A percentile compares a stretch with the other conserved stretches of the same genome.
Conservation (phyloP, 2,329 filamentous ascomycete genomes). For the Gliomastix tumulicola region DNA sequence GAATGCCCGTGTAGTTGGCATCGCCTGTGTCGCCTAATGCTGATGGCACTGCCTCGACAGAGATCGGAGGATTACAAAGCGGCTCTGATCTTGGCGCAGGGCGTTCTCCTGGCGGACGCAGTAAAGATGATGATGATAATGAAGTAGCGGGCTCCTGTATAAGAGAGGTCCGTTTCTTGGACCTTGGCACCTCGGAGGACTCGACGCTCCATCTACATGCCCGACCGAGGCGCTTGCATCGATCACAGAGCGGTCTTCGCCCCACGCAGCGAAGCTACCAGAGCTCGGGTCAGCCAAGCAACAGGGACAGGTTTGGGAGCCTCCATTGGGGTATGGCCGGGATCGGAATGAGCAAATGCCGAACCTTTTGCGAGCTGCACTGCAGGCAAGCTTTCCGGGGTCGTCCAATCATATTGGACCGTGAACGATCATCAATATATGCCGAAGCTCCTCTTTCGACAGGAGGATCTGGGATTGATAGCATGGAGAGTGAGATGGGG, state of each 20-base stretch:
- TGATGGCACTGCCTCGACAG: too few relatives aligned
- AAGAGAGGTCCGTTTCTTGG: too few relatives aligned
- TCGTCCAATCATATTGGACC: not conserved
- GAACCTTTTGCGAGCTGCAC: constrained; percentile 1
- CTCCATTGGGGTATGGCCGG: too few relatives aligned
- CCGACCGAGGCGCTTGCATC: not conserved
- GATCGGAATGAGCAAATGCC: too few relatives aligned
- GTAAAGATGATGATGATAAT: too few relatives aligned
- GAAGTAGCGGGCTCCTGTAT: too few relatives aligned
- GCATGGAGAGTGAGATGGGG: too few relatives aligned
- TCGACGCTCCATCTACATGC: not conserved
- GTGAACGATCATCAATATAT: not conserved
- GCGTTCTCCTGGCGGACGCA: not conserved
- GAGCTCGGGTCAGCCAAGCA: not conserved
- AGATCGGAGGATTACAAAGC: not conserved
- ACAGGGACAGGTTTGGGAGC: too few relatives aligned
- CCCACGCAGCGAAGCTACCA: not conserved
- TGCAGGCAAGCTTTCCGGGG: constrained; percentile 1
- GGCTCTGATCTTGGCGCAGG: not conserved
- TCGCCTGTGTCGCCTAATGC: not conserved
- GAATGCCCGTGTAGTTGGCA: not conserved
- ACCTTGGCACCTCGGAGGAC: too few relatives aligned
- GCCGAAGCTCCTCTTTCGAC: not conserved
- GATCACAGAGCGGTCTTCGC: not conserved
- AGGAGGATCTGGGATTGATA: not conserved